Base-by-base conservation (phyloP, 2,329 filamentous ascomycete species). In the Penicillium aurantiogriseum region DNA sequence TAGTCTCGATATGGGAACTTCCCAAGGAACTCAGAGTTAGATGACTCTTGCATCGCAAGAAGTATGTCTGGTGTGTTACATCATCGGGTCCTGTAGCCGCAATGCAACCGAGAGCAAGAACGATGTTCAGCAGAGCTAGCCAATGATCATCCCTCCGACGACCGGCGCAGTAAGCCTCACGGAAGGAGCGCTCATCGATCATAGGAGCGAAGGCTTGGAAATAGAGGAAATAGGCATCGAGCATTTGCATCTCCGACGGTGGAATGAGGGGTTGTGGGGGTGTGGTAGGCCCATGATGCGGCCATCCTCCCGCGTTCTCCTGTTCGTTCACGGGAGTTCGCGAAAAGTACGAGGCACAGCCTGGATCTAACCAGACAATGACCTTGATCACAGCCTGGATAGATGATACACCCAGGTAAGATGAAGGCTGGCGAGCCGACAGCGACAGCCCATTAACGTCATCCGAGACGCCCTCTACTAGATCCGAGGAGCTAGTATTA, bases 151-250 rank as follows among this genome's bases (percentile, higher is more conserved):
- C 88, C 58, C 80, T 85, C 19, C 87, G 80, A 61, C 85, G 82
- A 11, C 83, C 84, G 57, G 83, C 81, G 17, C 86, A 76, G 64
- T 87, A 88, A 51, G 85, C 84, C 10, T 85, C 84, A 61, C 86
- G 84, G 71, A 91, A 90, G 10, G 83, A 81, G 19, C 83, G 82
- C 71, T 91, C 88, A 63, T 92, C 88, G 3, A 92, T 79, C 81
- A 91, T 85, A 0, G 89, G 89, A 4, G 88, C 83, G 63, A 90
- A 88, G 1, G 87, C 83, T 60, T 91, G 89, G 25, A 89, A 83
- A 33, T 86, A 83, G 63, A 87, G 86, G 71, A 91, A 91, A 71
- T 90, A 91, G n/a, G 87, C 86, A 64, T 91, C 86, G 40, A 91
- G 85, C 10, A 90, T 77, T 6, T 84, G 84, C 69, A 88, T 85